These are phyloP conservation scores for Musa itinerans DNA, from an alignment of 176 grass and related monocot genomes.

Conservation along the genomic window DNA sequence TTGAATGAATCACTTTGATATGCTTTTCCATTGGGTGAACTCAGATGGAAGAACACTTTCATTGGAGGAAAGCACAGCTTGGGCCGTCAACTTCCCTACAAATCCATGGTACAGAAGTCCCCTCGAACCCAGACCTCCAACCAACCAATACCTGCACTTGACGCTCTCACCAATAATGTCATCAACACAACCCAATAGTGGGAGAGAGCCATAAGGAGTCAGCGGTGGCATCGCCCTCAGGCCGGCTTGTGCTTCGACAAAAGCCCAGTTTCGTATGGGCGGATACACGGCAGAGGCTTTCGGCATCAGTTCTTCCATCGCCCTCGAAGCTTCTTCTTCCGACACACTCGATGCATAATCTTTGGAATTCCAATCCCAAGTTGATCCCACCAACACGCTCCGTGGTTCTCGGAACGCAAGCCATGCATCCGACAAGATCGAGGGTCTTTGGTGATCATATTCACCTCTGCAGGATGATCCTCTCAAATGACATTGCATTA, in stretches of 20 bases:
- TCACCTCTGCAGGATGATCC: slow-evolving; percentile 32
- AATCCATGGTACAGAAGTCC: slow-evolving; percentile 93
- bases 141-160: slow-evolving; percentile 60
- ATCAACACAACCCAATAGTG: slow-evolving; percentile 74
- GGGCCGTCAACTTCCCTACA: slow-evolving; percentile 71
- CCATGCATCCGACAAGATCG: slow-evolving; percentile 86
- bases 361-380: slow-evolving; percentile 81
- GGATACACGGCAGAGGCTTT: slow-evolving; percentile 77
- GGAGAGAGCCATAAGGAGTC: slow-evolving; percentile 64
- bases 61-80: slow-evolving; percentile 55
- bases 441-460: slow-evolving; percentile 55
- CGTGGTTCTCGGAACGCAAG: slow-evolving; percentile 69
- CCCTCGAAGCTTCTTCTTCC: slow-evolving; percentile 54
- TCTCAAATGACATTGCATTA: not conserved
- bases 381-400: slow-evolving; percentile 59
- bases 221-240: slow-evolving; percentile 83
- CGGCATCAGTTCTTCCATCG: slow-evolving; percentile 59
- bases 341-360: slow-evolving; percentile 42
- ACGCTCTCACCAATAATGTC: slow-evolving; percentile 33
- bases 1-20: not conserved
- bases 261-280: slow-evolving; percentile 59
- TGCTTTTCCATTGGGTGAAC: slow-evolving; percentile 62
- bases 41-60: slow-evolving; percentile 63
- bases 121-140: slow-evolving; percentile 82
- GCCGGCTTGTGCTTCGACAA: slow-evolving; percentile 58